Base-by-base conservation (phyloP, 345 rosid genomes). In the Physaria fendleri region DNA sequence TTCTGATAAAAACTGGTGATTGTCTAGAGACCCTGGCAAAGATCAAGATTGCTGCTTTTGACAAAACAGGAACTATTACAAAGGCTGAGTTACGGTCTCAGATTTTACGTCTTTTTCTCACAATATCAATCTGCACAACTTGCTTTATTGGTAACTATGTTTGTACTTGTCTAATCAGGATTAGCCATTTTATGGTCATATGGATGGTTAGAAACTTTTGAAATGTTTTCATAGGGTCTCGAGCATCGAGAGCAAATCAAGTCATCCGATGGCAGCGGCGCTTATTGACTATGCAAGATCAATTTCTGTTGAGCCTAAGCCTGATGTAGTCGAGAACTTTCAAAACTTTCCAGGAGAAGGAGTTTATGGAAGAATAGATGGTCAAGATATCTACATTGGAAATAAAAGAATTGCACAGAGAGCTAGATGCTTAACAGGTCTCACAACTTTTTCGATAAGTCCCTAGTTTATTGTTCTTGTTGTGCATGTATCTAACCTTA, bases 11-110 rank as follows among this genome's bases (percentile, higher is more conserved):
- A 79, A 87, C 90, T 2, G 90, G 85, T 1, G 85, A 88, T 54
- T 72, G 58, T 74, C 84, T 92, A 23, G 93, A 92, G 71, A 77
- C 68, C 2, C 78, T 92, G 21, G 77, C 88, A 40, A 82, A 88
- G 71, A 74, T 92, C 39, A 72, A 79, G 79, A 71, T 61, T 20
- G 54, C 74, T 37, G 93, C 93, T 56, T 85, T 92, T 13, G 96
- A 92, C 76, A 92, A 92, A 71, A 91, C 96, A 0, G 98, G 98
- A 33, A 92, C 96, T 13, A 77, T 92, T 5, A 92, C 96, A 3
- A 85, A 77, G 54, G 90, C 88, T 11, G 98, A 92, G 75, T 92
- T 92, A 63, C 67, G 8, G 88, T 92, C 27, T 62, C 74, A 0
- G 82, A 84, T 22, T 85, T 85, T 62, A 71, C 13, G 16, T 65